phyloP scores from a whole-genome alignment of 1,284 basidiomycete species.

The Austropuccinia psidii region DNA sequence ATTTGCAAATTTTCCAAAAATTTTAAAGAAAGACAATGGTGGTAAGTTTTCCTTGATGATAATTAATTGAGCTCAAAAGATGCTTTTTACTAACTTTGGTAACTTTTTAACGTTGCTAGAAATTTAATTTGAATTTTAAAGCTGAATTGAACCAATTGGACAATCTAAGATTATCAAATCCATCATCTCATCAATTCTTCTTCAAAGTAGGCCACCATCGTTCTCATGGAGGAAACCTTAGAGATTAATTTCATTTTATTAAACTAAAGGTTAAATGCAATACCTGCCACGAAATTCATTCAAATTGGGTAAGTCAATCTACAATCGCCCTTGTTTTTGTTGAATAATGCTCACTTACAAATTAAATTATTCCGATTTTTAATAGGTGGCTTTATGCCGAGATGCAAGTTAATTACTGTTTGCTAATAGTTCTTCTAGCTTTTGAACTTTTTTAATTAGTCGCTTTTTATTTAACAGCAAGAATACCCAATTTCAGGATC shows the following conservation, averaged over 20 bases:
- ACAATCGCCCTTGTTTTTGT: neutral
- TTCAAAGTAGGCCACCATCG: slow-evolving; percentile 17
- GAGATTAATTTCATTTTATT: neutral
- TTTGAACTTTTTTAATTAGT: neutral
- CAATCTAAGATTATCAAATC: neutral
- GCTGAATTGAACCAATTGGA: slow-evolving; percentile 26
- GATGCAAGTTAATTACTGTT: neutral
- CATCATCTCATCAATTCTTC: slow-evolving; percentile 9
- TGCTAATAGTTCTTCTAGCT: neutral
- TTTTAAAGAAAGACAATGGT: too few relatives aligned
- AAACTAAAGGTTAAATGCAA: slow-evolving; percentile 23
- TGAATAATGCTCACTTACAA: neutral
- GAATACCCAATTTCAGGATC: slow-evolving; percentile 22
- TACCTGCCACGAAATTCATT: slow-evolving; percentile 25
- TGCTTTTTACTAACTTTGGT: too few relatives aligned
- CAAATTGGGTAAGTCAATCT: slow-evolving; percentile 27
- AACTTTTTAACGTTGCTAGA: slow-evolving; percentile 14
- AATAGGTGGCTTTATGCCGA: neutral
- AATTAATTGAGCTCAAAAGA: too few relatives aligned
- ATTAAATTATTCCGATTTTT: neutral
- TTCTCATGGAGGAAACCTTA: neutral
- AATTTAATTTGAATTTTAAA: slow-evolving; percentile 15
- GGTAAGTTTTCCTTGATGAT: too few relatives aligned
- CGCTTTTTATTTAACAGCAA: neutral
- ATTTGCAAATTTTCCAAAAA: too few relatives aligned